phyloP scores from a whole-genome alignment of 2,329 filamentous ascomycete species.

The Diplodia sapinea region DNA sequence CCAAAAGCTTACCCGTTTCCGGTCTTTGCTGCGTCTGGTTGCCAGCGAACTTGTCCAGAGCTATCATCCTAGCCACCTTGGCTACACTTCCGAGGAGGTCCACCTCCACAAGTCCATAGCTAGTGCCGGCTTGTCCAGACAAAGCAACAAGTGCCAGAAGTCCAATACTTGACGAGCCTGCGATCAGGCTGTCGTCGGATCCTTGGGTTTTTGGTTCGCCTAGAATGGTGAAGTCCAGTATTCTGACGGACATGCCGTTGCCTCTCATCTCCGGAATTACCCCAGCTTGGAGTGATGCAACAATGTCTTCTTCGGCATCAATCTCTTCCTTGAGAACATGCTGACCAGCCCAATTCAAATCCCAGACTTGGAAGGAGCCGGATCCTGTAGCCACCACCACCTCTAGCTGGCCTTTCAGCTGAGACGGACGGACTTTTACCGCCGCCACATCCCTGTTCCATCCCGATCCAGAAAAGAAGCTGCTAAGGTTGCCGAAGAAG shows the following conservation, averaged over 20 bases:
- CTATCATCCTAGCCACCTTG: conserved; percentile 70
- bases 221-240: conserved; percentile 80
- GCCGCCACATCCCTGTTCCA: conserved; percentile 80
- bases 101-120: conserved; percentile 78
- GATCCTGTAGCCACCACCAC: conserved; percentile 79
- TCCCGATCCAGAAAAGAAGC: conserved; percentile 72
- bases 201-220: conserved; percentile 52
- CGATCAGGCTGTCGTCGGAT: conserved; percentile 48
- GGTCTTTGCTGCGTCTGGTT: conserved; percentile 46
- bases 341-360: conserved; percentile 84
- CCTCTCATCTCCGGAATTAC: conserved; percentile 56
- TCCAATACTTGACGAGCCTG: conserved; percentile 33
- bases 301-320: conserved; percentile 70
- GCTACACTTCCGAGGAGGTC: conserved; percentile 61
- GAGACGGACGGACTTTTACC: conserved; percentile 73
- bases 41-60: conserved; percentile 58
- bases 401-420: conserved; percentile 80
- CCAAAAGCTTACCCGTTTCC: conserved; percentile 58
- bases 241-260: conserved; percentile 66
- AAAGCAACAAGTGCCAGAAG: conserved; percentile 44
- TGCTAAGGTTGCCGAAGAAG: conserved; percentile 80
- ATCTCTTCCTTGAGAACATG: conserved; percentile 75
- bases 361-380: conserved; percentile 84
- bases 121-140: conserved; percentile 46
- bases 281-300: conserved; percentile 64